Evolutionary conservation across 2,329 filamentous ascomycete genomes (phyloP).

Genomic region (Claviceps pusilla): DNA sequence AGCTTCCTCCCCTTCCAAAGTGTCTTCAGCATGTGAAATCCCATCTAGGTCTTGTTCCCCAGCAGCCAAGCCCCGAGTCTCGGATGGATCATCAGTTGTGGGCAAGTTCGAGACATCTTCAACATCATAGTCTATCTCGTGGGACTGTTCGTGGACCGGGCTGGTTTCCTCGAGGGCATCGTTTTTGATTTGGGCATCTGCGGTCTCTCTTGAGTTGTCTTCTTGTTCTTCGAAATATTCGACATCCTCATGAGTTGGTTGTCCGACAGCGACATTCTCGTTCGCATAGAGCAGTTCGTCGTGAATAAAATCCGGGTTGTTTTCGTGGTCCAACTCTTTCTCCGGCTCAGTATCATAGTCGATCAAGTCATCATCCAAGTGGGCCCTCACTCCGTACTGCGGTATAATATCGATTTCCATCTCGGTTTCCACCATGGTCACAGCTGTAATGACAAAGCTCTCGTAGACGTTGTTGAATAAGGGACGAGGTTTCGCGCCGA

Average conservation of each 20-base stretch:
- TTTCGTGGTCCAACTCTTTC: background rate
- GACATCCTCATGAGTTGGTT: constrained; percentile 6
- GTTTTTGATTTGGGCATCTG: background rate
- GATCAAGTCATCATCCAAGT: constrained; percentile 21
- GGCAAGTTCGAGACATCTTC: constrained; percentile 6
- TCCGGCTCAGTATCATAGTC: constrained; percentile 21
- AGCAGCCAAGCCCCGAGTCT: background rate
- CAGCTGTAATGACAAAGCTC: background rate
- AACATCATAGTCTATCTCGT: constrained; percentile 25
- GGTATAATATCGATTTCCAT: constrained; percentile 18
- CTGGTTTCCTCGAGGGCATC: constrained; percentile 4
- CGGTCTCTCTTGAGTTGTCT: background rate
- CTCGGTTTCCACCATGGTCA: constrained; percentile 15
- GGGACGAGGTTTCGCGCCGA: background rate
- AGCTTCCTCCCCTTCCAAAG: background rate
- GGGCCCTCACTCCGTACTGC: constrained; percentile 11
- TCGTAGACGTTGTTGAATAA: background rate
- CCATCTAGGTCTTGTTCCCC: constrained; percentile 1
- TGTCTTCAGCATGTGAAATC: background rate
- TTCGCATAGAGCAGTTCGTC: background rate
- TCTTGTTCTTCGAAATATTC: constrained; percentile 5
- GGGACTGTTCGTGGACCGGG: constrained; percentile 7
- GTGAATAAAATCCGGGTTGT: background rate
- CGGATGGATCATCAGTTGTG: background rate
- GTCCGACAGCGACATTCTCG: constrained; percentile 1